Evolutionary conservation across 108 stramenopile genomes (phyloP).

Genomic region (Fragilariopsis cylindrus): DNA sequence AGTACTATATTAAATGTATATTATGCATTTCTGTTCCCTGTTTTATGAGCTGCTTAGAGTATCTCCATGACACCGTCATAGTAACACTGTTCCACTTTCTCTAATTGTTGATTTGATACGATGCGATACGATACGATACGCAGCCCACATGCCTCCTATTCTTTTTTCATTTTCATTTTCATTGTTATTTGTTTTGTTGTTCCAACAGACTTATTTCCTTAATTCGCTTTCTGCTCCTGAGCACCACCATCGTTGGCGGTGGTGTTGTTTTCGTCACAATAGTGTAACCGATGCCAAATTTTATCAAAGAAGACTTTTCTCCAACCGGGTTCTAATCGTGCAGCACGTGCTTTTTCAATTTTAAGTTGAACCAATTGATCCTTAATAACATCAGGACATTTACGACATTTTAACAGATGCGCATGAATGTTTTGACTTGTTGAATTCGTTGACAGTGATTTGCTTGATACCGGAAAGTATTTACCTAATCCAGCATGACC

Average conservation of each 20-base stretch:
- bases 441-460: conserved; percentile 55
- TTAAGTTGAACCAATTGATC: conserved; percentile 50
- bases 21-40: no score
- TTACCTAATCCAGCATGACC: conserved; percentile 74
- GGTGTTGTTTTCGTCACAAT: conserved; percentile 5
- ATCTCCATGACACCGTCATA: no score
- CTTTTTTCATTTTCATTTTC: neutral
- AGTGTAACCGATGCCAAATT: conserved; percentile 62
- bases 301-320: conserved; percentile 66
- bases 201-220: neutral
- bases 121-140: no score
- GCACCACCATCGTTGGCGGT: no score
- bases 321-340: conserved; percentile 62
- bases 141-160: no score
- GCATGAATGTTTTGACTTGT: conserved; percentile 74
- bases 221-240: no score
- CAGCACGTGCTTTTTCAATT: conserved; percentile 47
- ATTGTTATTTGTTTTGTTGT: neutral
- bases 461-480: conserved; percentile 61
- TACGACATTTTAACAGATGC: conserved; percentile 63
- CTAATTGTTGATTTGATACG: no score
- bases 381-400: conserved; percentile 53
- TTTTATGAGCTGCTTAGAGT: no score
- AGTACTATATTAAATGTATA: no score
- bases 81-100: no score